Base-by-base conservation (phyloP, 768 basidiomycete species). In the Termitomyces sp. region DNA sequence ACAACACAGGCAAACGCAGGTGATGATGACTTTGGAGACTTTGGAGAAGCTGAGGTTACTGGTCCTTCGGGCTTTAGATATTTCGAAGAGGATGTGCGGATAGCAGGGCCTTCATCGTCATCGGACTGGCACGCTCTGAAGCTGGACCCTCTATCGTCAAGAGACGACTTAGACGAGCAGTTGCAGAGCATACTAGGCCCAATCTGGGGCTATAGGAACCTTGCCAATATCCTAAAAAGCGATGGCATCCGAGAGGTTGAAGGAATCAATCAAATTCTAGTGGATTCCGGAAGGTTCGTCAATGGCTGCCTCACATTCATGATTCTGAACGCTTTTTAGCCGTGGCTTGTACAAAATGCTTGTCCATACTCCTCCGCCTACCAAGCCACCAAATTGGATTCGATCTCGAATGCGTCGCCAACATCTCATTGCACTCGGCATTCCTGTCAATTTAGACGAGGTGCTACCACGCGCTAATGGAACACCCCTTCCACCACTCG, bases 381-480 rank as follows among this genome's bases (percentile, higher is more conserved):
- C 82, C 45, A 85, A 88, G 67, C 87, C 91, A n/a, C 86, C 93
- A 53, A 95, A 91, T 64, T 98, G 95, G 95, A 94, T 86, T 50
- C 86, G 93, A 47, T 96, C 94, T 55, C 83, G 90, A 44, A 94
- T 93, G 67, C 83, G 95, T 55, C 77, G 94, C 48, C 92, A 94
- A 66, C 92, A 97, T 65, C 77, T 98, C 48, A 96, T 96, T 58
- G 73, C 91, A 12, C 83, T 98, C 26, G 95, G 95, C 23, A 87
- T 98, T 46, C 95, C 95, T 3, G 91, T 98, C 52, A 98, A 98
- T 66, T 77, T 98, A 6, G 95, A 98, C 67, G 95, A 98, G 73
- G 85, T 96, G 8, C 74, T 91, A 41, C 89, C 90, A 2, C 83
- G 80, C 47, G 75, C 80, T 8, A 81, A 75, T 57, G 79, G 80